A percentile compares a stretch with the other conserved stretches of the same genome.
phyloP scores from a whole-genome alignment of 306 rosid genomes.

The Trichosanthes truncata region DNA sequence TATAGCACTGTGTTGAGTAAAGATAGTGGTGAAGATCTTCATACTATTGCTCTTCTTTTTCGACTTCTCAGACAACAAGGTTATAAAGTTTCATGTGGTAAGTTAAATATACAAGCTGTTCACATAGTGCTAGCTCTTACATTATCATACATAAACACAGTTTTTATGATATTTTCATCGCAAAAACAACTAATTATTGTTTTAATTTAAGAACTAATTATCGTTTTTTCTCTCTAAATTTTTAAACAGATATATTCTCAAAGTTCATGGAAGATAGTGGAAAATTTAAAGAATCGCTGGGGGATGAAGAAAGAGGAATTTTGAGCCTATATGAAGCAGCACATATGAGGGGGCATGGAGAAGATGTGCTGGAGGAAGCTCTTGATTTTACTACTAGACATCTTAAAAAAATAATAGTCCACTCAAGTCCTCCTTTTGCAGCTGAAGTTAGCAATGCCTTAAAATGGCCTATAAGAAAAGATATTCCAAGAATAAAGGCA shows the following conservation, averaged over 20 bases:
- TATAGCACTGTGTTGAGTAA: not conserved
- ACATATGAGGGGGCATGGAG: conserved; percentile 24
- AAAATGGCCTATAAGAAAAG: conserved; percentile 19
- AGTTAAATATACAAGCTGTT: not conserved
- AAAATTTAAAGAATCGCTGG: conserved; percentile 11
- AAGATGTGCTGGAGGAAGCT: conserved; percentile 39
- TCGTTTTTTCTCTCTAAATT: not conserved
- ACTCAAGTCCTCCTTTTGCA: not conserved
- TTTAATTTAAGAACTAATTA: no score
- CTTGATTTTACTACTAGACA: conserved; percentile 20
- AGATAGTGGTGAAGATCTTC: not conserved
- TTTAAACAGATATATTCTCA: conserved; percentile 20
- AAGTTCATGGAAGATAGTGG: conserved; percentile 29
- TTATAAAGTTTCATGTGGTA: conserved; percentile 23
- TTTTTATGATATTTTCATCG: no score
- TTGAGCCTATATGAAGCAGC: conserved; percentile 42
- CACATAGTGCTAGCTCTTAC: no score
- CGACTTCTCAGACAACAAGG: conserved; percentile 40
- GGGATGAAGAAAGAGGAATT: conserved; percentile 19
- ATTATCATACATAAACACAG: no score
- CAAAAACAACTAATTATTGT: no score
- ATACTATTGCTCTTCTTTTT: conserved; percentile 24
- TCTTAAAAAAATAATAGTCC: not conserved
- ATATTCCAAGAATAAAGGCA: conserved; percentile 26
- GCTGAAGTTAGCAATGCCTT: conserved; percentile 16